Conservation (phyloP, 306 rosid genomes). For the Fagus crenata region DNA sequence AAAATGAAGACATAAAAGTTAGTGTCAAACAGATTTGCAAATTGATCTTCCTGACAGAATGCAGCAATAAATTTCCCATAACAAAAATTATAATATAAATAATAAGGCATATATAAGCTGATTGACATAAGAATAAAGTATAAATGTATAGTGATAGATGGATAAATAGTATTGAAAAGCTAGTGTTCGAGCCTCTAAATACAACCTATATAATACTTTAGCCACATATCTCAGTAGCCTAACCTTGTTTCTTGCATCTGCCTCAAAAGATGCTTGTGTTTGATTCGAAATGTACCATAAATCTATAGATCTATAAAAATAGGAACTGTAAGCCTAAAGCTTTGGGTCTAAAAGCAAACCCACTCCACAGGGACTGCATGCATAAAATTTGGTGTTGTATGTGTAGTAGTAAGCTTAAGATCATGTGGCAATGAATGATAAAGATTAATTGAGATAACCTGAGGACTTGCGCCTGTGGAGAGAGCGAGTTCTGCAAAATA, state of each 20-base stretch:
- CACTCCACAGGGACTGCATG: too few relatives aligned
- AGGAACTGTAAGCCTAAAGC: too few relatives aligned
- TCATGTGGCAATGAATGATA: too few relatives aligned
- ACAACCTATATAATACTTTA: not conserved
- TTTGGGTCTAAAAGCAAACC: too few relatives aligned
- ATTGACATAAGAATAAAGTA: not conserved
- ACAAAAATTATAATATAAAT: not conserved
- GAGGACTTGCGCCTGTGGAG: constrained; percentile 56
- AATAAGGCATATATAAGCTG: not conserved
- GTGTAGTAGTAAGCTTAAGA: too few relatives aligned
- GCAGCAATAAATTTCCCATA: constrained; percentile 11
- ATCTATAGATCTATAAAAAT: too few relatives aligned
- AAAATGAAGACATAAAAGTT: constrained; percentile 18
- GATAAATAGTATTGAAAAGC: not conserved
- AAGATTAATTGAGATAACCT: too few relatives aligned
- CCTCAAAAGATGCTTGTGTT: too few relatives aligned
- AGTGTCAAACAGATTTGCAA: constrained; percentile 16
- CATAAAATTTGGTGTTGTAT: too few relatives aligned
- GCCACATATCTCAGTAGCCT: too few relatives aligned
- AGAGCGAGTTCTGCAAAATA: constrained; percentile 50
- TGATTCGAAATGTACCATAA: too few relatives aligned
- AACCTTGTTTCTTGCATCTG: too few relatives aligned
- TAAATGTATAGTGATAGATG: not conserved
- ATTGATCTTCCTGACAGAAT: constrained; percentile 5
- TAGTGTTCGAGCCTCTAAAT: not conserved